Percentiles rank a stretch among this genome's conserved stretches.
phyloP scores from a whole-genome alignment of 352 stramenopile species.

The Pythium volutum region DNA sequence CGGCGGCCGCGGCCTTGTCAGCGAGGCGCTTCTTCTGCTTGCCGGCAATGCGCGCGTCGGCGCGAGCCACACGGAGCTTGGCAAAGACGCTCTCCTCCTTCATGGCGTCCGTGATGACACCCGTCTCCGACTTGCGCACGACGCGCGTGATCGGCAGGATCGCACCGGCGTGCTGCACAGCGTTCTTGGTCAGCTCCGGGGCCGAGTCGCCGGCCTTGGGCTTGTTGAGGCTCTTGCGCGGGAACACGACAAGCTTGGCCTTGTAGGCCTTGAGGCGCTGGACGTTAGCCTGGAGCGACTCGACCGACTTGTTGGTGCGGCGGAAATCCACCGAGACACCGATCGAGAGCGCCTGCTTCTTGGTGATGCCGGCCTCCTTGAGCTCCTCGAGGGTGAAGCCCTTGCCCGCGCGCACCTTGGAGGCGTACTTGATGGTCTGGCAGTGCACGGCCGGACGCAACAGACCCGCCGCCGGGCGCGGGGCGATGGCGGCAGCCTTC shows the following conservation, averaged over 20 bases:
- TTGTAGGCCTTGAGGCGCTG: constrained; percentile 99
- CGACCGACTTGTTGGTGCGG: constrained; percentile 97
- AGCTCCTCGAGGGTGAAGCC: constrained; percentile 99
- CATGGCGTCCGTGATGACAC: constrained; percentile 85
- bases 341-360: constrained; percentile 95
- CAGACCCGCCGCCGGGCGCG: constrained; percentile 93
- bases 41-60: constrained; percentile 83
- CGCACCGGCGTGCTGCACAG: constrained; percentile 86
- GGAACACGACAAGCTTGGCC: constrained; percentile 98
- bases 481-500: constrained; percentile 97
- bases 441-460: constrained; percentile 97
- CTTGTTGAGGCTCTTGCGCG: constrained; percentile 95
- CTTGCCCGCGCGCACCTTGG: constrained; percentile 96
- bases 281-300: constrained; percentile 97
- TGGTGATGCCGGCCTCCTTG: constrained; percentile 96
- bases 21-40: constrained; percentile 89
- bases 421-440: constrained; percentile 98
- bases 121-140: constrained; percentile 71
- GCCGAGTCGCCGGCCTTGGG: constrained; percentile 93
- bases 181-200: constrained; percentile 89
- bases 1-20: constrained; percentile 82
- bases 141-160: constrained; percentile 80
- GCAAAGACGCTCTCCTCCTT: constrained; percentile 83
- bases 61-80: constrained; percentile 79
- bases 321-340: constrained; percentile 99